Conservation (phyloP, 2,329 filamentous ascomycete species). For the Akanthomyces dipterigenus region DNA sequence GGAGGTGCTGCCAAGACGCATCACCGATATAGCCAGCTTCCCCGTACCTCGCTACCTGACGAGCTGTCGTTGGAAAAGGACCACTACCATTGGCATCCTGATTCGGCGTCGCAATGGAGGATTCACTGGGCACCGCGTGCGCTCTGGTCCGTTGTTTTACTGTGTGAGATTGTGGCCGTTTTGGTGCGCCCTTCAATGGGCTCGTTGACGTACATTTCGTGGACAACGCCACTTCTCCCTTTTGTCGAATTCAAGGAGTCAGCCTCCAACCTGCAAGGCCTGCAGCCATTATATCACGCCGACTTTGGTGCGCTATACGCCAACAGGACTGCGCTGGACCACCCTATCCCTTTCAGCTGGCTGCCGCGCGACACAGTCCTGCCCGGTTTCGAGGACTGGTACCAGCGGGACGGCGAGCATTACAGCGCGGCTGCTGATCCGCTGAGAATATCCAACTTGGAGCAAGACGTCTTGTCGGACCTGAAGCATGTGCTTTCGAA, state of each 20-base stretch:
- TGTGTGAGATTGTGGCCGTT: background rate
- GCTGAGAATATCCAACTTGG: slow-evolving; percentile 33
- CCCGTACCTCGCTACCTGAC: background rate
- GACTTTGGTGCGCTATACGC: slow-evolving; percentile 19
- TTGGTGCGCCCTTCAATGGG: slow-evolving; percentile 23
- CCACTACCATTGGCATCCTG: background rate
- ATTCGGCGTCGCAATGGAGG: background rate
- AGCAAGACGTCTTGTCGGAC: slow-evolving; percentile 24
- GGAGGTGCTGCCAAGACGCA: background rate
- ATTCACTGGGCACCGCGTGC: background rate
- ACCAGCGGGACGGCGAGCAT: slow-evolving; percentile 16
- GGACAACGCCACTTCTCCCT: slow-evolving; percentile 27
- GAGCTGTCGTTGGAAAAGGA: background rate
- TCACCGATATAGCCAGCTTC: background rate
- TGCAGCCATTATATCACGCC: too few relatives aligned
- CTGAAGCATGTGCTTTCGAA: slow-evolving; percentile 20
- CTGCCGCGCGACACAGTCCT: slow-evolving; percentile 18
- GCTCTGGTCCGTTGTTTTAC: background rate
- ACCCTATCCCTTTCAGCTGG: slow-evolving; percentile 19
- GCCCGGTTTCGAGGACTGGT: slow-evolving; percentile 24
- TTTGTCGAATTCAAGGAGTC: slow-evolving; percentile 29
- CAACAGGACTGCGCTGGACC: slow-evolving; percentile 20
- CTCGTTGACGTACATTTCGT: slow-evolving; percentile 28
- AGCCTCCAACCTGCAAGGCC: slow-evolving; percentile 21
- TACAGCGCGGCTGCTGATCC: slow-evolving; percentile 33